Conservation (phyloP, 441 rosid species). For the Isatis lusitanica region DNA sequence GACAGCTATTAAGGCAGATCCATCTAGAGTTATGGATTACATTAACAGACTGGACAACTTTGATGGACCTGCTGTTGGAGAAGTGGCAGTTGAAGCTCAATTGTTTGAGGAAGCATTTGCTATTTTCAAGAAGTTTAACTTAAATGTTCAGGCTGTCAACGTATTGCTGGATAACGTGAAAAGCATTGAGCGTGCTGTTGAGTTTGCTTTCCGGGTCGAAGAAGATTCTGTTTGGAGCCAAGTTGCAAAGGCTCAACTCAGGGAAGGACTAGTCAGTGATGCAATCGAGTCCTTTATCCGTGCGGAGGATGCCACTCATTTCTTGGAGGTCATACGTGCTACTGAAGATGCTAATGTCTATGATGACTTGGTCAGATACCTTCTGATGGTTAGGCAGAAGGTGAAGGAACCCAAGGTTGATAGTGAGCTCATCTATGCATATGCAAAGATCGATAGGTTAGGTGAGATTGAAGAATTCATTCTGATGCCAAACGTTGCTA, state of each 20-base stretch:
- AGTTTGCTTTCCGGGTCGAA: conserved; percentile 97
- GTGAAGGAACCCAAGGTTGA: conserved; percentile 97
- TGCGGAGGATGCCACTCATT: conserved; percentile 96
- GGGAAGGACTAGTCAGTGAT: conserved; percentile 95
- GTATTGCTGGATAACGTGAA: conserved; percentile 80
- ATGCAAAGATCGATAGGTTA: conserved; percentile 93
- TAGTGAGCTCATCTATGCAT: conserved; percentile 95
- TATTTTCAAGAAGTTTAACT: conserved; percentile 94
- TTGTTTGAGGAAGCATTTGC: conserved; percentile 93
- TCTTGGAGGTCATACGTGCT: conserved; percentile 86
- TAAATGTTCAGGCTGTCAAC: conserved; percentile 92
- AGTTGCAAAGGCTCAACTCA: conserved; percentile 94
- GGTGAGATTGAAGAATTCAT: conserved; percentile 95
- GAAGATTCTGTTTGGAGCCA: conserved; percentile 99
- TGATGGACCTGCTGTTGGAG: conserved; percentile 99
- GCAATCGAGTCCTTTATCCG: conserved; percentile 98
- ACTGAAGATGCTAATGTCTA: conserved; percentile 88
- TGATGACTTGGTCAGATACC: conserved; percentile 94
- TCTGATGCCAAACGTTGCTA: conserved; percentile 99
- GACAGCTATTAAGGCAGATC: conserved; percentile 99
- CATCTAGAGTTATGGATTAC: conserved; percentile 99
- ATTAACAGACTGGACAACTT: conserved; percentile 95
- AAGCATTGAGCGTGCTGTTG: conserved; percentile 96
- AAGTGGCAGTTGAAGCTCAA: conserved; percentile 96
- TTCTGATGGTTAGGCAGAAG: conserved; percentile 97